Base-by-base conservation (phyloP, 345 rosid species). In the Cardiospermum halicacabum region DNA sequence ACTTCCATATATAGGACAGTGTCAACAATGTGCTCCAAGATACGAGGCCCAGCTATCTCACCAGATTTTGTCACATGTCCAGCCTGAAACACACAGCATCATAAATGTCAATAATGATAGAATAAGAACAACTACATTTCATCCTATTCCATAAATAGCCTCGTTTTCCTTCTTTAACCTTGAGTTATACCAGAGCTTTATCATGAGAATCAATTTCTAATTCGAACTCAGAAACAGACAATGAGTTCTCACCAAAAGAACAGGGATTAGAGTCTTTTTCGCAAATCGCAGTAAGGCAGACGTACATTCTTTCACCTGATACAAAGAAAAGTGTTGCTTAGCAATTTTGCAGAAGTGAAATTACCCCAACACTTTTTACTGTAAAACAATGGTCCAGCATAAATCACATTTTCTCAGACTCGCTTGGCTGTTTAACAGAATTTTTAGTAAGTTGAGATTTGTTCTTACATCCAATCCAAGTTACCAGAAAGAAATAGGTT, bases 11-110 rank as follows among this genome's bases (percentile, higher is more conserved):
- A 90, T 69, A 93, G 74, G 75, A 93, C 98, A 43, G 86, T 94
- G 79, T 93, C 98, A 62, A 93, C 98, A 58, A 93, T 90, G 78
- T 93, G 98, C 87, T 93, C 98, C 85, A 93, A 83, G 69, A 88
- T 86, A 37, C 92, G 96, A 67, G 98, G 98, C 76, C 98, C 98
- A 31, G 98, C 98, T 59, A 93, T 88, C 56, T 90, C 98, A 27
- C 98, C 98, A 1, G 90, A 61, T 76, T 93, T 93, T 42, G 83
- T 93, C 59, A 90, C 97, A 78, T 93, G 98, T 36, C 98, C 97
- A 71, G 78, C 85, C 94, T 93, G 80, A 48, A 74, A 64, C 28
- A 81, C 51, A 71, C 45, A 22, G 22, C 47, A 51, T 37, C 47
- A 25, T 37, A n/a, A n/a, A n/a, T n/a, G n/a, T n/a, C n/a, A n/a